phyloP scores from a whole-genome alignment of 441 rosid species.

The Populus hybrid region DNA sequence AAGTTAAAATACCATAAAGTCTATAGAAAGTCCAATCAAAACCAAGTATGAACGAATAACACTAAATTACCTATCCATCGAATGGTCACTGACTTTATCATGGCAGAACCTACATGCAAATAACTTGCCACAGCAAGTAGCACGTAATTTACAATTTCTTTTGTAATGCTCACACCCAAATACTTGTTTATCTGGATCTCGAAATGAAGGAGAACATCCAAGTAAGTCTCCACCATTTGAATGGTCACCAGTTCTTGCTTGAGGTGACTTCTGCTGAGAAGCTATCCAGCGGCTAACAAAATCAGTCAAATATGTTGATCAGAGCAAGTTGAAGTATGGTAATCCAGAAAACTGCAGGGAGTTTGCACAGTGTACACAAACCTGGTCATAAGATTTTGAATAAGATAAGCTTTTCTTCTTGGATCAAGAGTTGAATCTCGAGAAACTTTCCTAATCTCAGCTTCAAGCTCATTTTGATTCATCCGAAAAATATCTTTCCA shows the following conservation, averaged over 20 bases:
- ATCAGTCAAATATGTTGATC: slow-evolving; percentile 8
- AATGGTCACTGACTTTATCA: slow-evolving; percentile 89
- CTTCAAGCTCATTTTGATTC: slow-evolving; percentile 88
- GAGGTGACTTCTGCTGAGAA: slow-evolving; percentile 65
- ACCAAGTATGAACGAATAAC: slow-evolving; percentile 4
- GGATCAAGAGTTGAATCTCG: slow-evolving; percentile 81
- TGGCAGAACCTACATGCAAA: slow-evolving; percentile 90
- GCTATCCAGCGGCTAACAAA: slow-evolving; percentile 84
- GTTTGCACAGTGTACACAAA: slow-evolving; percentile 14
- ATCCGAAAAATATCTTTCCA: slow-evolving; percentile 99
- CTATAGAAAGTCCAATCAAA: slow-evolving; percentile 20
- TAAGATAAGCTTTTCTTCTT: slow-evolving; percentile 72
- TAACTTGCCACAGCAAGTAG: slow-evolving; percentile 87
- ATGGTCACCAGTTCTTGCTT: slow-evolving; percentile 40
- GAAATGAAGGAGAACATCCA: slow-evolving; percentile 69
- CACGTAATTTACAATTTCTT: slow-evolving; percentile 87
- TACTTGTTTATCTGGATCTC: slow-evolving; percentile 55
- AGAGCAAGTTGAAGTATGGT: slow-evolving; percentile 6
- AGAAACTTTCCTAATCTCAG: slow-evolving; percentile 75
- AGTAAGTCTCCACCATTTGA: slow-evolving; percentile 49
- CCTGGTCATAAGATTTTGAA: slow-evolving; percentile 85
- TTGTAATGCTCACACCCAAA: slow-evolving; percentile 95
- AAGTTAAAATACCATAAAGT: slow-evolving; percentile 12
- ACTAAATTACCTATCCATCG: slow-evolving; percentile 80
- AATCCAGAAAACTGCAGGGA: background rate